Conservation (phyloP, 768 basidiomycete genomes). For the Boletus vinaceobasis region DNA sequence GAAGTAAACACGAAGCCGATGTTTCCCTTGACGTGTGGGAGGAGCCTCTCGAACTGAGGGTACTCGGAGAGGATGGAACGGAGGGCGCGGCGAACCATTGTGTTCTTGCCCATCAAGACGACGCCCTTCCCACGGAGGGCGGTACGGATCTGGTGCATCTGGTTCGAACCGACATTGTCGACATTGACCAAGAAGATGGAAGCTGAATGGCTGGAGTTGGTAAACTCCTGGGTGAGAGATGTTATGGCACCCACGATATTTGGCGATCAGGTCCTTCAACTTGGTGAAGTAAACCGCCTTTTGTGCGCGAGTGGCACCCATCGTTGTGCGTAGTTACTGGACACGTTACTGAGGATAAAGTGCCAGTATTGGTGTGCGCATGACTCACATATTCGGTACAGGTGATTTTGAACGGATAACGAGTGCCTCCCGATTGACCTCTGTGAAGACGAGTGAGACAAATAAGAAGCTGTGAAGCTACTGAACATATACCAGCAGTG, state of each 20-base stretch:
- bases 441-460: conserved; percentile 34
- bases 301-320: conserved; percentile 89
- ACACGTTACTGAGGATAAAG: not conserved
- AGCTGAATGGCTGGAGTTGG: conserved; percentile 45
- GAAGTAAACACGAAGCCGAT: conserved; percentile 98
- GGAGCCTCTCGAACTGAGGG: conserved; percentile 95
- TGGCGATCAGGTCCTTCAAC: conserved; percentile 87
- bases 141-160: conserved; percentile 97
- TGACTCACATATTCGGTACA: conserved; percentile 29
- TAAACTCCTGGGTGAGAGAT: not conserved
- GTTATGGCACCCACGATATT: conserved; percentile 67
- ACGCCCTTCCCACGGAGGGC: conserved; percentile 95
- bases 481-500: conserved; percentile 58
- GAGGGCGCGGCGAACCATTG: conserved; percentile 98
- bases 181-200: conserved; percentile 99
- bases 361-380: too few relatives aligned
- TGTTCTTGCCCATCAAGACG: conserved; percentile 99
- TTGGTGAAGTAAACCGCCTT: conserved; percentile 91
- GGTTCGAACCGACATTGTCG: conserved; percentile 99
- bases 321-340: conserved; percentile 42
- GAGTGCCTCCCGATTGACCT: conserved; percentile 95
- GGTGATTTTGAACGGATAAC: conserved; percentile 24
- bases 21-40: conserved; percentile 95
- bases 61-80: conserved; percentile 84
- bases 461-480: not conserved